Conservation (phyloP, 1,139 yeast genomes). For the Saccharomycopsis phalli region DNA sequence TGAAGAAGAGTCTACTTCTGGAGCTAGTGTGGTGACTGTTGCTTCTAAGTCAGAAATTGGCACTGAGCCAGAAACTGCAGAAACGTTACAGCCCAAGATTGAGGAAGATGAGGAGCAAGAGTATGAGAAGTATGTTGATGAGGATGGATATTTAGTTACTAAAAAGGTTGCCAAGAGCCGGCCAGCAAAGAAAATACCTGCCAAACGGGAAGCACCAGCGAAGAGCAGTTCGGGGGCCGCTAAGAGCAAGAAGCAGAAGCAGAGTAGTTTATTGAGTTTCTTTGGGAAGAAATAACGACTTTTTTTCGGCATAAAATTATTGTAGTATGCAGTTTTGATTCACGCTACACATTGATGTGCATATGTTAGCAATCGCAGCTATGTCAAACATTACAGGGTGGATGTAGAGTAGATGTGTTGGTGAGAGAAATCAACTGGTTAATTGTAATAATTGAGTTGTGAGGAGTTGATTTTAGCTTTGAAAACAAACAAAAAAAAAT, state of each 20-base stretch:
- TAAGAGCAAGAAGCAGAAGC: conserved; percentile 10
- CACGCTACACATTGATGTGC: too few relatives aligned
- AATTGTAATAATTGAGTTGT: too few relatives aligned
- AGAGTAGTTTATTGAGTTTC: conserved; percentile 9
- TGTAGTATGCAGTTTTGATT: too few relatives aligned
- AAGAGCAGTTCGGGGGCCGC: background rate
- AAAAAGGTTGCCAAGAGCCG: conserved; percentile 1
- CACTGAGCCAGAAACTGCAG: background rate
- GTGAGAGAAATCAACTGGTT: too few relatives aligned
- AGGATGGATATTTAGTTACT: conserved; percentile 27
- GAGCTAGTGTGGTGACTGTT: conserved; percentile 4
- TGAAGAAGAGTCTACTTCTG: background rate
- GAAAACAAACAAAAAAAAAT: too few relatives aligned
- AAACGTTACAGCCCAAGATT: background rate
- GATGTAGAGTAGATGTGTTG: too few relatives aligned
- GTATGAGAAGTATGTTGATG: conserved; percentile 24
- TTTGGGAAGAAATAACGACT: conserved; percentile 19
- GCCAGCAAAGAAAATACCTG: background rate
- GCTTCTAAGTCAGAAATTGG: background rate
- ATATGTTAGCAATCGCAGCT: too few relatives aligned
- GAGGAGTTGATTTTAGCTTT: too few relatives aligned
- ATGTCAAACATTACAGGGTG: too few relatives aligned
- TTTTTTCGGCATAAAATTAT: too few relatives aligned
- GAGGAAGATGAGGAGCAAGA: conserved; percentile 13
- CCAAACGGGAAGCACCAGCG: conserved; percentile 3